These are phyloP conservation scores for Suillus bovinus DNA, from an alignment of 768 basidiomycete genomes.

Conservation along the genomic window DNA sequence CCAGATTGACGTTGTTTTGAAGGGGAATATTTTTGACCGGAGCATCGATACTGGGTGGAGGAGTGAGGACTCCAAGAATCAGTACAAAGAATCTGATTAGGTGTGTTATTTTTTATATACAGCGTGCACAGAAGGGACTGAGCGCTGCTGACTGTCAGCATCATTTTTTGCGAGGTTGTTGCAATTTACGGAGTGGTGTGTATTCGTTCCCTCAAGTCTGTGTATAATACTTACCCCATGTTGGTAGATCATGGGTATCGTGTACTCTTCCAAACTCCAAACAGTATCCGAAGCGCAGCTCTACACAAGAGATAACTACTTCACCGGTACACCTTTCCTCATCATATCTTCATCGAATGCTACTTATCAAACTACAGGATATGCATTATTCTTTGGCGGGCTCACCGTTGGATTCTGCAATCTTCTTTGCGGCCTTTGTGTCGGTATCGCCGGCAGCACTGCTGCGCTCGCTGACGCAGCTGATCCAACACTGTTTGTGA, in stretches of 20 bases:
- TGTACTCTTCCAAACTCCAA: conserved; percentile 84
- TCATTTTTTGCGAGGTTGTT: conserved; percentile 99
- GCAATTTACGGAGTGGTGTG: conserved; percentile 96
- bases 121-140: neutral
- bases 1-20: conserved; percentile 9
- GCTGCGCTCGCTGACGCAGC: conserved; percentile 95
- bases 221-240: neutral
- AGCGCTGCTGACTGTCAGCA: conserved; percentile 45
- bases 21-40: conserved; percentile 99
- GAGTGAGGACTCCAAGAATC: conserved; percentile 90
- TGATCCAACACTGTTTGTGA: conserved; percentile 93
- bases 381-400: conserved; percentile 96
- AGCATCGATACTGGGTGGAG: conserved; percentile 94
- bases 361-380: conserved; percentile 50
- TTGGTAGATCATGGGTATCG: conserved; percentile 87
- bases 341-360: neutral
- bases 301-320: conserved; percentile 89
- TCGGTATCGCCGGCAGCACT: conserved; percentile 94
- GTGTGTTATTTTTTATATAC: conserved; percentile 43
- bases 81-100: conserved; percentile 97
- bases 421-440: conserved; percentile 90
- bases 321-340: conserved; percentile 60
- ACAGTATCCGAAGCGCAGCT: conserved; percentile 61
- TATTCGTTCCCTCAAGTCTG: conserved; percentile 12
- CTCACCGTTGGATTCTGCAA: conserved; percentile 94